Percentiles rank a stretch among this genome's conserved stretches.
phyloP scores from a whole-genome alignment of 495 filamentous ascomycete genomes.

The Mycothermus thermophilus region DNA sequence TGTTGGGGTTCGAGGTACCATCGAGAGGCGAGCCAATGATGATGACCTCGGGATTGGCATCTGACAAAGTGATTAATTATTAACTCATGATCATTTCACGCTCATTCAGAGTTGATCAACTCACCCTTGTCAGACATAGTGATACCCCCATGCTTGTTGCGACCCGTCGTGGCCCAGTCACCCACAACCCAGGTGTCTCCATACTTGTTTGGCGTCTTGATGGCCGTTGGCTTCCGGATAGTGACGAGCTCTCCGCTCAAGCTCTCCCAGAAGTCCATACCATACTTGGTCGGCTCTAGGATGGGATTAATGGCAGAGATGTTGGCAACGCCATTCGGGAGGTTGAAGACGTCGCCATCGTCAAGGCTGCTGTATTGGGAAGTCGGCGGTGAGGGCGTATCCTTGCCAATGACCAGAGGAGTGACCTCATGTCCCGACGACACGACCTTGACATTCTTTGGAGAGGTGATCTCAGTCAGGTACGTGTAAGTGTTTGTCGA shows the following conservation, averaged over 20 bases:
- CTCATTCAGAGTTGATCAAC: too few relatives aligned
- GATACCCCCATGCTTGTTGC: constrained; percentile 40
- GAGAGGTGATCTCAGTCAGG: constrained; percentile 40
- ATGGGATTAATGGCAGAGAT: constrained; percentile 40
- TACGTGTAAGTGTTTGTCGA: constrained; percentile 37
- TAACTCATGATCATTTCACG: too few relatives aligned
- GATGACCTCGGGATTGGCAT: constrained; percentile 50
- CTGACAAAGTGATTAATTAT: too few relatives aligned
- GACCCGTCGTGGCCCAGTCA: constrained; percentile 37
- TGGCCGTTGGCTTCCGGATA: constrained; percentile 31
- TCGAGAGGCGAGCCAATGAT: constrained; percentile 45
- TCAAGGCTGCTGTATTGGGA: constrained; percentile 39
- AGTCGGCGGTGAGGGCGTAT: constrained; percentile 36
- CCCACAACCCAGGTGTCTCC: constrained; percentile 51
- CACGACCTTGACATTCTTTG: constrained; percentile 31
- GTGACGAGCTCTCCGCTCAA: constrained; percentile 45
- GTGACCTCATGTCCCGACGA: constrained; percentile 29
- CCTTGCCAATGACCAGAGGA: constrained; percentile 40
- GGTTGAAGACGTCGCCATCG: constrained; percentile 35
- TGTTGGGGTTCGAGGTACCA: constrained; percentile 40
- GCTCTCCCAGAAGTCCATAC: constrained; percentile 53
- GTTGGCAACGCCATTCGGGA: constrained; percentile 40
- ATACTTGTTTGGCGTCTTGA: constrained; percentile 40
- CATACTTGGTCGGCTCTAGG: constrained; percentile 39
- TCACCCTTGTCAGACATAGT: constrained; percentile 34